phyloP scores from a whole-genome alignment of 208 protist genomes.

The Crithidia fasciculata region DNA sequence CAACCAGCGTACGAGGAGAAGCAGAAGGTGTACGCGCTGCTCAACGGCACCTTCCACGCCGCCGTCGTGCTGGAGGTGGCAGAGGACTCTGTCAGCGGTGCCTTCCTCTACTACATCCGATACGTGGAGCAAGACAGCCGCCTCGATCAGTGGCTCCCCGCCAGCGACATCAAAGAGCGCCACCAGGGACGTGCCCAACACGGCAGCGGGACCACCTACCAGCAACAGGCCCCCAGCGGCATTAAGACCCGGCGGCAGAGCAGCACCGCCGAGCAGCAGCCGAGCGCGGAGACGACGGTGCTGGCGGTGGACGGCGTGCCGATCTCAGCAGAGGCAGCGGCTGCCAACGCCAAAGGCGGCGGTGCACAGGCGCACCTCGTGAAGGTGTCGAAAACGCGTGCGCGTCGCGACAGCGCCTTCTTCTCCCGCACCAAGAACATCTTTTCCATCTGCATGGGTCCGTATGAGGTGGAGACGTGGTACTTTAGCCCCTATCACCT shows the following conservation, averaged over 20 bases:
- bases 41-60: slow-evolving; percentile 77
- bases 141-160: slow-evolving; percentile 87
- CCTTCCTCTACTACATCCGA: slow-evolving; percentile 85
- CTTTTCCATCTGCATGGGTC: slow-evolving; percentile 95
- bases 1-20: slow-evolving; percentile 63
- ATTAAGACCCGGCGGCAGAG: slow-evolving; percentile 79
- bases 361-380: slow-evolving; percentile 47
- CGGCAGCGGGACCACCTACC: slow-evolving; percentile 36
- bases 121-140: slow-evolving; percentile 90
- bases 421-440: slow-evolving; percentile 97
- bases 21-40: slow-evolving; percentile 86
- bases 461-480: slow-evolving; percentile 96
- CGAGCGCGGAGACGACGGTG: slow-evolving; percentile 12
- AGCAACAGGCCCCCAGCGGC: slow-evolving; percentile 37
- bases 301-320: slow-evolving; percentile 6
- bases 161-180: slow-evolving; percentile 72
- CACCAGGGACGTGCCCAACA: slow-evolving; percentile 54
- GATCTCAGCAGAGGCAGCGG: slow-evolving; percentile 2
- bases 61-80: slow-evolving; percentile 81
- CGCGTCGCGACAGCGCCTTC: slow-evolving; percentile 86
- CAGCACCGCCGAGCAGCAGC: slow-evolving; percentile 18
- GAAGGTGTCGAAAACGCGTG: slow-evolving; percentile 72
- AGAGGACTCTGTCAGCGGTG: slow-evolving; percentile 48
- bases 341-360: slow-evolving; percentile 57
- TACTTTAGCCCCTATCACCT: slow-evolving; percentile 98